These are phyloP conservation scores for Delonix regia DNA, from an alignment of 306 rosid species.

Conservation along the genomic window DNA sequence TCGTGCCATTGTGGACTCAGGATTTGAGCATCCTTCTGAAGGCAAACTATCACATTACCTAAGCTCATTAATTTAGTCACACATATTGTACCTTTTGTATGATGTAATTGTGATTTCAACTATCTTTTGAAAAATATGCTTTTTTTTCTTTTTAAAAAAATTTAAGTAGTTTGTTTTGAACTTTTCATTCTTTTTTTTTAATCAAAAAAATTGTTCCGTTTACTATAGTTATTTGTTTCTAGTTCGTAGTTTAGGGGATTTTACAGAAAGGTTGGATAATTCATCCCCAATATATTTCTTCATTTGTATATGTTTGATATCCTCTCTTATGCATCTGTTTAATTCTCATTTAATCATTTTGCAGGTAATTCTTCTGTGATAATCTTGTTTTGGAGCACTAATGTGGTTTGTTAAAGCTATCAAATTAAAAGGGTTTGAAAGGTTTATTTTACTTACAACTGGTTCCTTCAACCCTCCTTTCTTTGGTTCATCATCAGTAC, in stretches of 20 bases:
- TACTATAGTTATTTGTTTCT: neutral
- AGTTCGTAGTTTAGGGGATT: neutral
- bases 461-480: constrained; percentile 73
- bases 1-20: constrained; percentile 96
- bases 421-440: constrained; percentile 64
- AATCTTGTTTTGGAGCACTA: constrained; percentile 73
- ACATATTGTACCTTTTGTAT: neutral
- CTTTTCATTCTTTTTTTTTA: neutral
- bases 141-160: neutral
- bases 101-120: neutral
- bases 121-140: neutral
- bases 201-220: neutral
- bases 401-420: constrained; percentile 67
- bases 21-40: constrained; percentile 99
- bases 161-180: neutral
- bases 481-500: constrained; percentile 93
- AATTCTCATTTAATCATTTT: constrained; percentile 38
- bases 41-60: constrained; percentile 50
- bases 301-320: neutral
- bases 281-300: neutral
- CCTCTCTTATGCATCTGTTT: neutral
- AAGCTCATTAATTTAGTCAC: neutral
- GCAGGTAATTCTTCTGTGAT: constrained; percentile 81
- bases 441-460: constrained; percentile 75
- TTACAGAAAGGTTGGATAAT: neutral